Base-by-base conservation (phyloP, 441 rosid species). In the Brassica hybrid region DNA sequence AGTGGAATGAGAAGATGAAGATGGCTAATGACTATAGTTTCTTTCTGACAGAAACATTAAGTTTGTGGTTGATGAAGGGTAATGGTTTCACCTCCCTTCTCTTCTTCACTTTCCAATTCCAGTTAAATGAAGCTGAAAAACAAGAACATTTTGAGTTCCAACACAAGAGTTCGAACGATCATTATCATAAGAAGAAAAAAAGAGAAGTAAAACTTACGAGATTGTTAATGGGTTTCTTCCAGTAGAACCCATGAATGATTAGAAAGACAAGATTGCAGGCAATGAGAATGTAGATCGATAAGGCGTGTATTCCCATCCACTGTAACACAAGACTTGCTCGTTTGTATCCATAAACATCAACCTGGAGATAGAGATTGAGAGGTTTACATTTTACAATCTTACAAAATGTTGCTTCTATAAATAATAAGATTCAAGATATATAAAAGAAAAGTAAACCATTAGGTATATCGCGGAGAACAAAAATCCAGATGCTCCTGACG, bases 271-370 rank as follows among this genome's bases (percentile, higher is more conserved):
- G 69, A 73, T 92, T 90, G 84, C 91, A 84, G 17, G 97, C 93
- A 1, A 83, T 81, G 61, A 94, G 84, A 59, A 90, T 18, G 71
- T 78, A 94, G 16, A 91, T 86, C 58, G 79, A 69, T 85, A 91
- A 77, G 2, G 98, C 91, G 58, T 94, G 94, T 84, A 80, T 84
- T 65, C 96, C 98, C 85, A 88, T 88, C 97, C 97, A 94, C 80
- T 92, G 92, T 13, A 90, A 80, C 14, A 84, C 84, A 7, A 59
- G 16, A 21, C 89, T 81, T 38, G 66, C 32, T 59, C 86, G 72
- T 77, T 86, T 83, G 72, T 77, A 82, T 79, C 89, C 88, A 65
- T 63, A 82, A 36, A 87, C 86, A 67, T 94, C 98, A 32, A 90
- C 94, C 98, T 94, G 85, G 68, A 7, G 73, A 61, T 11, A 2